Evolutionary conservation across 306 rosid species (phyloP).

Genomic region (Cicer pinnatifidum): DNA sequence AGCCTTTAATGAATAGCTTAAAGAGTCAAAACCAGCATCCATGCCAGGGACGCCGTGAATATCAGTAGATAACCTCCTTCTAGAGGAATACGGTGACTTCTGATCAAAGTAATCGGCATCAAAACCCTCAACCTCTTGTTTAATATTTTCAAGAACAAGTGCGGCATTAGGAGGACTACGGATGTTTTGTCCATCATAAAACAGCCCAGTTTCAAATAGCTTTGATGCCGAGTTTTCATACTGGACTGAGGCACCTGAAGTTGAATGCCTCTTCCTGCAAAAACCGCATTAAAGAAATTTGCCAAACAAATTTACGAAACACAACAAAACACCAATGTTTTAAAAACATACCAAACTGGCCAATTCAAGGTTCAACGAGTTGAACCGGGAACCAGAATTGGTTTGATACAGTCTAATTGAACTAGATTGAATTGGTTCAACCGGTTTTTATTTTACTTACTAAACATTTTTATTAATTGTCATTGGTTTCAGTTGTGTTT

Average conservation of each 20-base stretch:
- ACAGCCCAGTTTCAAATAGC: constrained; percentile 60
- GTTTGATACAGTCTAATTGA: too few relatives aligned
- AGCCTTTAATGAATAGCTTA: constrained; percentile 62
- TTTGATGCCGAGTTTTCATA: constrained; percentile 62
- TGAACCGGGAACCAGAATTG: too few relatives aligned
- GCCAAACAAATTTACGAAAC: not conserved
- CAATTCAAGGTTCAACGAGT: too few relatives aligned
- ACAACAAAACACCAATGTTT: not conserved
- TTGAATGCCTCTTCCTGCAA: constrained; percentile 76
- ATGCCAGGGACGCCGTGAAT: constrained; percentile 55
- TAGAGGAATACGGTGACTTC: constrained; percentile 54
- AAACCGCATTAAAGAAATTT: constrained; percentile 29
- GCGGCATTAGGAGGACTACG: constrained; percentile 92
- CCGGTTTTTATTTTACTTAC: too few relatives aligned
- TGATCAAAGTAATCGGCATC: constrained; percentile 58
- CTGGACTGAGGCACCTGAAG: constrained; percentile 56
- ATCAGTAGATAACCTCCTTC: constrained; percentile 62
- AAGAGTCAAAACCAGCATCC: constrained; percentile 62
- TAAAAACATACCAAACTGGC: too few relatives aligned
- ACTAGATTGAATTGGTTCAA: too few relatives aligned
- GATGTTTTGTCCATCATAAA: constrained; percentile 74
- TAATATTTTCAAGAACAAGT: constrained; percentile 84
- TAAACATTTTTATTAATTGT: too few relatives aligned
- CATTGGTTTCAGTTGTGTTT: too few relatives aligned
- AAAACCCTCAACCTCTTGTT: constrained; percentile 70